Evolutionary conservation across 495 filamentous ascomycete genomes (phyloP), one percentile per base, ranked within the genome.

Genomic region (Acidomyces sp.): DNA sequence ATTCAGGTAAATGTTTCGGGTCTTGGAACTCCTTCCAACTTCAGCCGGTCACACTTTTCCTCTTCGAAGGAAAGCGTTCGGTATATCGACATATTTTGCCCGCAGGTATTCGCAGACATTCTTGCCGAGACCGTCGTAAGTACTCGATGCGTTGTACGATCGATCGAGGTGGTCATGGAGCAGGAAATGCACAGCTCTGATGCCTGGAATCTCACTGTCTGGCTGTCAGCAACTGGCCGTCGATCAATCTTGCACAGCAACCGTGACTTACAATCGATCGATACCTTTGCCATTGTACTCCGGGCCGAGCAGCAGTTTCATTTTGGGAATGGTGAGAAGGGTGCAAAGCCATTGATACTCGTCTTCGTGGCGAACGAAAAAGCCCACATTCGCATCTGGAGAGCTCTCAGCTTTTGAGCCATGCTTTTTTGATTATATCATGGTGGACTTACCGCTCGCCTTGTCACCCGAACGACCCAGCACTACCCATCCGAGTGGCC

Each of bases 391-490:
- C 4, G 65, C 62, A 50, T 76, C 66, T 7, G 62, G 56, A 10
- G 6, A 34, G n/a, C n/a, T n/a, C n/a, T n/a, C n/a, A n/a, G n/a
- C n/a, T 5, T 15, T 3, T 34, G 13, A 34, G 15, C 18, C n/a
- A 20, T 9, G 15, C 4, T 3, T 19, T 16, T 27, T 20, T 10
- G 4, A 41, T 3, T 0, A 13, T n/a, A n/a, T n/a, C n/a, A n/a
- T n/a, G n/a, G n/a, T n/a, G n/a, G n/a, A 22, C 35, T 35, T 15
- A 35, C 61, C 65, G 26, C 26, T 28, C 21, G 35, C 38, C 43
- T 73, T 72, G 51, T 73, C 70, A 9, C 70, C 71, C 0, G 68
- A 72, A 12, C 69, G 62, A 3, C 62, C 66, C 25, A 67, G 63
- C 0, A 62, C 57, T 29, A 71, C 57, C 52, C 60, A 66, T 21